phyloP scores from a whole-genome alignment of 2,329 filamentous ascomycete species.

The Monosporascus sp. region DNA sequence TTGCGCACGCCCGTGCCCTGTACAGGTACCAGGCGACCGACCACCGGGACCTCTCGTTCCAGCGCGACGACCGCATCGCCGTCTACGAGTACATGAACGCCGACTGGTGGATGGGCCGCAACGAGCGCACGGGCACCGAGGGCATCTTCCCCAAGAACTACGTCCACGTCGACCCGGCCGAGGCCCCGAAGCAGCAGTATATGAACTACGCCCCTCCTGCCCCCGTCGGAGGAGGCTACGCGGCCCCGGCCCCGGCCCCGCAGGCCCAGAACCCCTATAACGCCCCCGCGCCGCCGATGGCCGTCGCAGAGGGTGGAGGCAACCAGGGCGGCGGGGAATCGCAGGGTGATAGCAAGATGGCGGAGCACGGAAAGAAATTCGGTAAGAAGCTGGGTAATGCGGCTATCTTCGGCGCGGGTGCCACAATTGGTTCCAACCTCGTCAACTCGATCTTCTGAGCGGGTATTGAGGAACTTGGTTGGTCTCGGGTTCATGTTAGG shows the following conservation, averaged over 20 bases:
- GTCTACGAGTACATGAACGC: conserved; percentile 92
- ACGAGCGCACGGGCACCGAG: conserved; percentile 74
- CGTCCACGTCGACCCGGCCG: conserved; percentile 66
- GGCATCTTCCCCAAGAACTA: conserved; percentile 96
- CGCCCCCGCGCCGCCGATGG: conserved; percentile 67
- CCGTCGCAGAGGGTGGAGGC: conserved; percentile 57
- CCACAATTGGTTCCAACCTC: conserved; percentile 82
- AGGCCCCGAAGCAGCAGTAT: background rate
- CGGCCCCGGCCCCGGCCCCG: conserved; percentile 32
- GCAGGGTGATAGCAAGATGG: conserved; percentile 54
- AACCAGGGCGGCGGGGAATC: conserved; percentile 16
- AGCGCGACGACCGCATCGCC: conserved; percentile 72
- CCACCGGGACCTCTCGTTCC: conserved; percentile 73
- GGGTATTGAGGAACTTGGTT: too few relatives aligned
- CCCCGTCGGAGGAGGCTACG: conserved; percentile 17
- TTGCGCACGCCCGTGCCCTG: conserved; percentile 72
- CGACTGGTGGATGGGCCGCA: conserved; percentile 94
- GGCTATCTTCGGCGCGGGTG: conserved; percentile 89
- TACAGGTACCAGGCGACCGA: conserved; percentile 80
- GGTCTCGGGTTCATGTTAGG: too few relatives aligned
- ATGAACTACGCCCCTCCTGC: conserved; percentile 19
- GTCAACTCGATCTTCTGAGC: conserved; percentile 83
- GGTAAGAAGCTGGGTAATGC: conserved; percentile 85
- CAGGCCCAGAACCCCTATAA: conserved; percentile 58
- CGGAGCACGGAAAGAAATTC: conserved; percentile 84